These are phyloP conservation scores for Colletotrichum navitas DNA, from an alignment of 2,329 filamentous ascomycete species.

Conservation along the genomic window DNA sequence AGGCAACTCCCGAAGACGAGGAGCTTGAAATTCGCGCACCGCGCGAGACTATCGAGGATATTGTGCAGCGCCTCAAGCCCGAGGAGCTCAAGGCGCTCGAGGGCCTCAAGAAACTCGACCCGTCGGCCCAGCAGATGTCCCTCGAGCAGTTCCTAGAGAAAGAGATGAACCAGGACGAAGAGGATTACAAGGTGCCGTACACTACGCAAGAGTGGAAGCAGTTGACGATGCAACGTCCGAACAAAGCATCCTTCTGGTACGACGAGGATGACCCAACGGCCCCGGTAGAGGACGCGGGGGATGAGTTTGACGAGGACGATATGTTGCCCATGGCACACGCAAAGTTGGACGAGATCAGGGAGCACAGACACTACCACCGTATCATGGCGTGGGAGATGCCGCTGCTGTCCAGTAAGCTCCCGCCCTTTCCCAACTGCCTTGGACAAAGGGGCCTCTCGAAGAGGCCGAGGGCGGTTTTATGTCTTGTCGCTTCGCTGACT, in stretches of 20 bases:
- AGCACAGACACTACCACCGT: conserved; percentile 88
- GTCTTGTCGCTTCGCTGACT: conserved; percentile 36
- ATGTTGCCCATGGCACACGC: conserved; percentile 86
- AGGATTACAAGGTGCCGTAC: conserved; percentile 22
- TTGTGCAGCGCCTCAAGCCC: conserved; percentile 38
- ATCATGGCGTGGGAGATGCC: conserved; percentile 97
- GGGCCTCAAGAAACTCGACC: conserved; percentile 49
- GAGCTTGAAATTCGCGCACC: conserved; percentile 23
- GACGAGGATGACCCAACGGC: conserved; percentile 63
- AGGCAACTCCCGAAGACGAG: conserved; percentile 38
- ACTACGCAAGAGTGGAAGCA: conserved; percentile 43
- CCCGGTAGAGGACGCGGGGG: conserved; percentile 63
- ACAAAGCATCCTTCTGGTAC: conserved; percentile 61
- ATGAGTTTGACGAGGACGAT: conserved; percentile 83
- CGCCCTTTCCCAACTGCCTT: not conserved
- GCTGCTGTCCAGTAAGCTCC: conserved; percentile 80
- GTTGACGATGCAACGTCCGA: conserved; percentile 46
- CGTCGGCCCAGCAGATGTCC: conserved; percentile 39
- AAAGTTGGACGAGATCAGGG: conserved; percentile 88
- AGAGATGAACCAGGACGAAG: conserved; percentile 24
- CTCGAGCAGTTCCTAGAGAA: conserved; percentile 34
- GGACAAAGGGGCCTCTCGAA: not conserved
- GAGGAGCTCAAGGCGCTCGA: conserved; percentile 45
- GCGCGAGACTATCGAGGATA: conserved; percentile 35
- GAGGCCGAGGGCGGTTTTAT: not conserved